Evolutionary conservation across 2,329 filamentous ascomycete genomes (phyloP).

Genomic region (Colletotrichum orchidophilum): DNA sequence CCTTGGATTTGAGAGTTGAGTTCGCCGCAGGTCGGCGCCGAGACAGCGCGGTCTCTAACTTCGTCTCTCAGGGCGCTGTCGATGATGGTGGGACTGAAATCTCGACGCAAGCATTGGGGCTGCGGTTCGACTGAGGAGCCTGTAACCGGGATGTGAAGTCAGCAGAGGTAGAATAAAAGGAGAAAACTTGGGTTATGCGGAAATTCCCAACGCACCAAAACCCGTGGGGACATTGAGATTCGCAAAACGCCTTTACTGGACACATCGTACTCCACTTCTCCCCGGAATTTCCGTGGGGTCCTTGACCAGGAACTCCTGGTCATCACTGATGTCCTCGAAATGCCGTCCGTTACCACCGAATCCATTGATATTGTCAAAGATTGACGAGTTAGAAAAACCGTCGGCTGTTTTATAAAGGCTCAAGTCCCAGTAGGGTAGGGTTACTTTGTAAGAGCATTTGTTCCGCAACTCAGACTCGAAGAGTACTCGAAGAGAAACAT

Average conservation of each 20-base stretch:
- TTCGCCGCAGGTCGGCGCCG: background rate
- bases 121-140: background rate
- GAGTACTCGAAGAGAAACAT: conserved; percentile 37
- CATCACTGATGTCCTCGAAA: background rate
- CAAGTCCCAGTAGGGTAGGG: conserved; percentile 38
- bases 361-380: conserved; percentile 29
- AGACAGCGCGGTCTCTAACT: background rate
- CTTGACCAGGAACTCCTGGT: background rate
- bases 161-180: background rate
- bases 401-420: conserved; percentile 23
- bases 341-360: conserved; percentile 33
- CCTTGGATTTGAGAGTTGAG: background rate
- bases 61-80: background rate
- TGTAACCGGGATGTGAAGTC: background rate
- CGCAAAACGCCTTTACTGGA: background rate
- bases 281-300: background rate
- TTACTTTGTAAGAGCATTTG: conserved; percentile 37
- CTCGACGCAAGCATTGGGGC: background rate
- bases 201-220: background rate
- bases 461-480: conserved; percentile 39
- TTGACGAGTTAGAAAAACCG: conserved; percentile 24
- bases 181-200: background rate
- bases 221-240: background rate
- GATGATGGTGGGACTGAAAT: background rate
- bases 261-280: background rate